Conservation (phyloP, 208 protist genomes). For the Phytomonas francai region DNA sequence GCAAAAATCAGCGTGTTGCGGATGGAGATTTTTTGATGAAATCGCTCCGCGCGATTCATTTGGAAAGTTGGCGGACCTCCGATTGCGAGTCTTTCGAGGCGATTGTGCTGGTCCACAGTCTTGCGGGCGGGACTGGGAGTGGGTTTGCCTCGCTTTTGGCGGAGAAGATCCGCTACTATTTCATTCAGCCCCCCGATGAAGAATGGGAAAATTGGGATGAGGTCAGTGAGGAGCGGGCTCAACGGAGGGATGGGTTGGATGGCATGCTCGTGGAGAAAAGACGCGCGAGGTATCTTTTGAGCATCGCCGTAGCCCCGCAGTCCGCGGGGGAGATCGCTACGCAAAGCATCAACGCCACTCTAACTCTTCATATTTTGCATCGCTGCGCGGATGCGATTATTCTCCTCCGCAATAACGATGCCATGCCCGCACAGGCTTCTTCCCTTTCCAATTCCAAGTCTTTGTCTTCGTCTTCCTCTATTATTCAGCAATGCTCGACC, state of each 20-base stretch:
- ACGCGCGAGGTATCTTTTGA: conserved; percentile 59
- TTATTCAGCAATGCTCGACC: conserved; percentile 46
- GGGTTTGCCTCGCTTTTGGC: conserved; percentile 66
- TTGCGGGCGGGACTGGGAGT: conserved; percentile 79
- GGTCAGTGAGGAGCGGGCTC: conserved; percentile 38
- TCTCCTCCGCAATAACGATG: conserved; percentile 79
- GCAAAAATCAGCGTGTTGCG: conserved; percentile 54
- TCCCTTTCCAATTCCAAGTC: too few relatives aligned
- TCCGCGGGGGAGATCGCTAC: conserved; percentile 58
- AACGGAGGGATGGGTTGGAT: conserved; percentile 58
- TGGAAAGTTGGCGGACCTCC: conserved; percentile 57
- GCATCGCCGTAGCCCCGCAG: conserved; percentile 64
- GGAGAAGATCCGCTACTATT: conserved; percentile 81
- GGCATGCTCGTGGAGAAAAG: conserved; percentile 62
- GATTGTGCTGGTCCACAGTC: conserved; percentile 76
- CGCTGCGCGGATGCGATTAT: conserved; percentile 52
- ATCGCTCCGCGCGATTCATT: conserved; percentile 64
- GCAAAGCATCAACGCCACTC: conserved; percentile 66
- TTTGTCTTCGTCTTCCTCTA: conserved; percentile 4
- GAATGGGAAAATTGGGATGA: conserved; percentile 26
- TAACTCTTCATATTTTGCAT: conserved; percentile 63
- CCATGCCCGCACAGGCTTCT: conserved; percentile 5
- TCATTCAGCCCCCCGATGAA: conserved; percentile 40
- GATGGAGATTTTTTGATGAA: conserved; percentile 45
- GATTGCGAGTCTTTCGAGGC: conserved; percentile 57